Evolutionary conservation across 805 yeast genomes (phyloP), one percentile per base, ranked within the genome.

Genomic region (Saccharomycopsis guyanensis): DNA sequence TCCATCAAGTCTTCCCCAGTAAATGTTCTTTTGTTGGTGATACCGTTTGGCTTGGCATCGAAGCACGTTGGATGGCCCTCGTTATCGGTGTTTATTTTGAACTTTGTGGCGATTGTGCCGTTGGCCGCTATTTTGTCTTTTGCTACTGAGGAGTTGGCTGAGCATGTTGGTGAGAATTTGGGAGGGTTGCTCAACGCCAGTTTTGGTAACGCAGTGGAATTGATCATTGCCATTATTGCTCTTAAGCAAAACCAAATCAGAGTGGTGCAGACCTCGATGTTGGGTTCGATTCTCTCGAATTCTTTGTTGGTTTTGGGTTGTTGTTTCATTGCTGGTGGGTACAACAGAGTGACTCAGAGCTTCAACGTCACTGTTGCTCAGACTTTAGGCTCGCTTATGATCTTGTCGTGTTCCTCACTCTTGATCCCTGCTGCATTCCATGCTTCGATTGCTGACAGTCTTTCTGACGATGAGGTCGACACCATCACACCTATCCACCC

Each of bases 141-240:
- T 65, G 94, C 96, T 36, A 93, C 98, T 3, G 98, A 93, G 63
- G 95, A 88, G 58, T 71, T 93, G 47, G 79, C 96, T 36, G 86
- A 78, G 49, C 80, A 83, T 53, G 86, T 87, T 25, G 96, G 97
- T 49, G 85, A 86, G 58, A 88, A 96, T 8, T 54, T 91, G 22
- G 97, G 97, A n/a, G 97, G 97, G 0, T 72, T 93, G 53, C 71
- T 93, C 58, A 93, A 93, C 65, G 97, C 98, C 2, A 89, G 97
- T 10, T 86, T 93, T 62, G 98, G 98, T 50, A 93, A 93, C 63
- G 97, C 97, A 2, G 96, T 93, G 18, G 98, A 93, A 68, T 78
- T 93, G 52, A 93, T 93, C 62, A 97, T 93, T 33, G 86, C 96
- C 1, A 70, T 93, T 23, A 87, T 91, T 56, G 98, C 98, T 1